Conservation (phyloP, 768 basidiomycete species). For the Gloeopeniophorella convolvens region DNA sequence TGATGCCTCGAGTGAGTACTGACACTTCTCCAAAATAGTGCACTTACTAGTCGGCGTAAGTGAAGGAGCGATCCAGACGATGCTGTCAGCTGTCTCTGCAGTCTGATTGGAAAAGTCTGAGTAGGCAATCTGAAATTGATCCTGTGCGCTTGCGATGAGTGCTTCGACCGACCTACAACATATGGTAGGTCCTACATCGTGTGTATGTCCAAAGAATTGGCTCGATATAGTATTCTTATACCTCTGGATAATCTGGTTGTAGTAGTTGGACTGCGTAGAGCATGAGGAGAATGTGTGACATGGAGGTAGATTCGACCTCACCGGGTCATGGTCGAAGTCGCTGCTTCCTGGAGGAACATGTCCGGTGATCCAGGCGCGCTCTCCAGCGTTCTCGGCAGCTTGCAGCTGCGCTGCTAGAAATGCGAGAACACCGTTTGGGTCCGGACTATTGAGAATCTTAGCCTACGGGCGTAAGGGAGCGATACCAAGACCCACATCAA, state of each 20-base stretch:
- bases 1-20: too few species aligned
- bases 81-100: conserved; percentile 39
- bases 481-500: conserved; percentile 34
- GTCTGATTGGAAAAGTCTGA: conserved; percentile 43
- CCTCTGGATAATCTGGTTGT: conserved; percentile 53
- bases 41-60: conserved; percentile 52
- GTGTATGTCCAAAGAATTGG: conserved; percentile 59
- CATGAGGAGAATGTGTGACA: too few species aligned
- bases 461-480: background rate
- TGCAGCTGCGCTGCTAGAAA: conserved; percentile 51
- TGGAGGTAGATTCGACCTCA: conserved; percentile 17
- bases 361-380: conserved; percentile 56
- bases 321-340: conserved; percentile 49
- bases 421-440: conserved; percentile 54
- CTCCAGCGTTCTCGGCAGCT: conserved; percentile 50
- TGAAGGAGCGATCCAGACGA: conserved; percentile 48
- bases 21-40: too few species aligned
- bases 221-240: conserved; percentile 53
- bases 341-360: conserved; percentile 49
- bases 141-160: conserved; percentile 32
- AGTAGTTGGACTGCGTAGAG: conserved; percentile 59
- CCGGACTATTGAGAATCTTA: conserved; percentile 30
- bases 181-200: conserved; percentile 29
- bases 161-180: conserved; percentile 52
- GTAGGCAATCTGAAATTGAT: conserved; percentile 56